Conservation (phyloP, 2,329 filamentous ascomycete species). For the Botrytis paeoniae region DNA sequence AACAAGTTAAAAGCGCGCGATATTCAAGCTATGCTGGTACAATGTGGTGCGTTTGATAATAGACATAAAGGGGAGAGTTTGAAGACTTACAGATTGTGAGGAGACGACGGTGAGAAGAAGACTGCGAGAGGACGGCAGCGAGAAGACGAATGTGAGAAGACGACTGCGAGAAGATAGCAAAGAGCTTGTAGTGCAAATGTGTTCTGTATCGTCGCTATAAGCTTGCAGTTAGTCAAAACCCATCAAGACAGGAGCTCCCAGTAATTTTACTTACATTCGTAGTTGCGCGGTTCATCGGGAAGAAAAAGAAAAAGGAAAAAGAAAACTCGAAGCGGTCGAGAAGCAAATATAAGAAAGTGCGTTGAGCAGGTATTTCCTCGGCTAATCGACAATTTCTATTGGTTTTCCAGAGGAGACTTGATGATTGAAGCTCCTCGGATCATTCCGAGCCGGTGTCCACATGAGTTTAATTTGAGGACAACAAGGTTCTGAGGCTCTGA, state of each 20-base stretch:
- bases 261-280: neutral
- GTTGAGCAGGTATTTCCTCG: neutral
- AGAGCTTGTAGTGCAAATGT: neutral
- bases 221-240: neutral
- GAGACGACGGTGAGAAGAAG: neutral
- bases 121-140: neutral
- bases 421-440: neutral
- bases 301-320: neutral
- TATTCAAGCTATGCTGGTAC: neutral
- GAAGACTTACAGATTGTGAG: neutral
- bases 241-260: neutral
- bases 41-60: neutral
- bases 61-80: neutral
- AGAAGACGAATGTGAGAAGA: neutral
- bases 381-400: neutral
- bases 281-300: neutral
- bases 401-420: neutral
- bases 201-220: neutral
- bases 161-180: neutral
- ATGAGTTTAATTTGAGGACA: neutral
- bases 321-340: neutral
- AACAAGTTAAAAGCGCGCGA: neutral
- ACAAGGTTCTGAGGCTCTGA: neutral
- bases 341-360: neutral
- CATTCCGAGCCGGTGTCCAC: neutral